phyloP scores from a whole-genome alignment of 495 filamentous ascomycete species.

The Rhypophila decipiens region DNA sequence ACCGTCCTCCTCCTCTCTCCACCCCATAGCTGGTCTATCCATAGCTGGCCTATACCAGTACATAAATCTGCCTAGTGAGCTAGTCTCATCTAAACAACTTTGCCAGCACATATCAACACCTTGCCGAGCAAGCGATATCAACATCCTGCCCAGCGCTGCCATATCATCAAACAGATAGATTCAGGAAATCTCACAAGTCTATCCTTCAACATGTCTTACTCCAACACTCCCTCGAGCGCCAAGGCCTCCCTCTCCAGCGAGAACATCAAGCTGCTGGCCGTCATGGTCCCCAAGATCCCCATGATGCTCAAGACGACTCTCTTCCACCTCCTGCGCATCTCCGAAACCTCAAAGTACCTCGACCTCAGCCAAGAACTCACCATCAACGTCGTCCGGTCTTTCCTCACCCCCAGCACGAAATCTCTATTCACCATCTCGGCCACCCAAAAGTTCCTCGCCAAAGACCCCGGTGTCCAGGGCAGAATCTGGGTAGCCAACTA shows the following conservation, averaged over 20 bases:
- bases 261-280: background rate
- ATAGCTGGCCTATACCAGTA: too few relatives aligned
- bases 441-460: slow-evolving; percentile 54
- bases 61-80: too few relatives aligned
- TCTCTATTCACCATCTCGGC: slow-evolving; percentile 44
- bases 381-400: slow-evolving; percentile 61
- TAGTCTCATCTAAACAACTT: too few relatives aligned
- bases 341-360: slow-evolving; percentile 64
- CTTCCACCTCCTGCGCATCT: slow-evolving; percentile 58
- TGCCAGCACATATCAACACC: too few relatives aligned
- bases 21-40: too few relatives aligned
- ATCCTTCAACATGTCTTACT: too few relatives aligned
- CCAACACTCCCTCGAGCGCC: too few relatives aligned
- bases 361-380: slow-evolving; percentile 72
- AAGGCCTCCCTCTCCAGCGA: background rate
- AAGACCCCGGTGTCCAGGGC: slow-evolving; percentile 66
- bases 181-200: background rate
- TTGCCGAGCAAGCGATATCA: too few relatives aligned
- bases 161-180: too few relatives aligned
- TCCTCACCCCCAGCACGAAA: slow-evolving; percentile 38
- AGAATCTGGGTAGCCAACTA: slow-evolving; percentile 74
- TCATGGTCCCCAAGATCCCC: slow-evolving; percentile 40
- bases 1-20: too few relatives aligned
- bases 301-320: slow-evolving; percentile 61
- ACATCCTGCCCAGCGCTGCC: too few relatives aligned